Evolutionary conservation across 2,329 filamentous ascomycete species (phyloP).

Genomic region (Sarocladium oryzae): DNA sequence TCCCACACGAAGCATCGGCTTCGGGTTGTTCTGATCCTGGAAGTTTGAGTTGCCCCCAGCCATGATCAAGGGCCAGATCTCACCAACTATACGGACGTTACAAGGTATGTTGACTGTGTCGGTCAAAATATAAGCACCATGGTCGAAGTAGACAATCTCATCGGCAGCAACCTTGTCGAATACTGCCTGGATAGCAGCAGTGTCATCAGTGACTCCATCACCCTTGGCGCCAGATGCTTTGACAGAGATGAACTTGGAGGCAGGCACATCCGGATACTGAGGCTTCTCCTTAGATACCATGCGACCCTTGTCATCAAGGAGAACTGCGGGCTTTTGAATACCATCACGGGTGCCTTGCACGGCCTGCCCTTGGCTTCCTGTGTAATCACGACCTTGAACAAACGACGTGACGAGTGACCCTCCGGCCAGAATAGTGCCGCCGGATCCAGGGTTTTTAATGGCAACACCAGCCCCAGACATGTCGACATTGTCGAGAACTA

Average conservation of each 20-base stretch:
- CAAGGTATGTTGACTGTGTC: constrained; percentile 42
- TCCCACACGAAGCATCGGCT: constrained; percentile 61
- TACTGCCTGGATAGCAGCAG: constrained; percentile 70
- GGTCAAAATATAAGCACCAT: constrained; percentile 20
- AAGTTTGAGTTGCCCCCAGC: constrained; percentile 51
- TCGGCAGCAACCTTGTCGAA: constrained; percentile 60
- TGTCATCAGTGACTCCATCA: constrained; percentile 84
- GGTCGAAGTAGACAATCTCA: constrained; percentile 24
- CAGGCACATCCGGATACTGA: constrained; percentile 66
- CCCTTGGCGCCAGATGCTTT: constrained; percentile 78
- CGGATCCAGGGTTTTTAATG: constrained; percentile 52
- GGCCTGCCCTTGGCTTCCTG: constrained; percentile 37
- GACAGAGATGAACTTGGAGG: constrained; percentile 70
- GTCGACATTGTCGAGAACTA: constrained; percentile 87
- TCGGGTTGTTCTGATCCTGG: constrained; percentile 52
- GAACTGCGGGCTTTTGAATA: constrained; percentile 56
- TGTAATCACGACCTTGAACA: constrained; percentile 73
- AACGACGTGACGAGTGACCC: constrained; percentile 56
- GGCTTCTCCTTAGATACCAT: constrained; percentile 83
- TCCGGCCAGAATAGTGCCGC: constrained; percentile 50
- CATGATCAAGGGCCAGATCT: constrained; percentile 63
- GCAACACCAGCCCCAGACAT: constrained; percentile 64
- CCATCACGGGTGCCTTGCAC: constrained; percentile 52
- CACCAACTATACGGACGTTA: constrained; percentile 60
- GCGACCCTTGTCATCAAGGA: constrained; percentile 58